Evolutionary conservation across 768 basidiomycete genomes (phyloP).

Genomic region (Boletus edulis): DNA sequence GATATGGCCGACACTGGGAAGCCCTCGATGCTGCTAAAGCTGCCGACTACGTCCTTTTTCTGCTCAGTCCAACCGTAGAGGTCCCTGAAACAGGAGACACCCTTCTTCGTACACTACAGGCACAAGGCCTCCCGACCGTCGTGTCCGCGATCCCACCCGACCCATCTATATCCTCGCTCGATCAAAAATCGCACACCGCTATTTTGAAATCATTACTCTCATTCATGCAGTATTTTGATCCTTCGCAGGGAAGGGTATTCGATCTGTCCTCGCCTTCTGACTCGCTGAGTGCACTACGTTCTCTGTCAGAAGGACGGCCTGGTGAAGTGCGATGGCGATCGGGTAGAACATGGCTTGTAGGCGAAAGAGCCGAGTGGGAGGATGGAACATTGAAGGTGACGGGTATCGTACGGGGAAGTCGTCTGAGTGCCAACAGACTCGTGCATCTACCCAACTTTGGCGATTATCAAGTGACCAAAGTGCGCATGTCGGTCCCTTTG

Average conservation of each 20-base stretch:
- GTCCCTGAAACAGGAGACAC: conserved; percentile 87
- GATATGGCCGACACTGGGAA: conserved; percentile 67
- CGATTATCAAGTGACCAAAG: conserved; percentile 84
- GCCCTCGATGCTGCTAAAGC: conserved; percentile 83
- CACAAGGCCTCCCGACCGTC: conserved; percentile 85
- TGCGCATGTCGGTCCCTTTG: conserved; percentile 30
- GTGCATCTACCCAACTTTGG: conserved; percentile 86
- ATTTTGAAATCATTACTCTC: conserved; percentile 88
- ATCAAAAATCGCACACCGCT: conserved; percentile 60
- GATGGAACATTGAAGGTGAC: conserved; percentile 71
- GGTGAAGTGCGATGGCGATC: conserved; percentile 80
- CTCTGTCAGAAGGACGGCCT: conserved; percentile 84
- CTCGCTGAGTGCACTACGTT: conserved; percentile 66
- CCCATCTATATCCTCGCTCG: conserved; percentile 41
- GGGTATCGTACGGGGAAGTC: conserved; percentile 78
- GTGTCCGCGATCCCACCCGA: conserved; percentile 69
- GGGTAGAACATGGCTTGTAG: conserved; percentile 73
- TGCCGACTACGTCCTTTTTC: conserved; percentile 87
- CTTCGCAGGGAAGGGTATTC: conserved; percentile 71
- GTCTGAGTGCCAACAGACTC: conserved; percentile 76
- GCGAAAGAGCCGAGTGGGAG: conserved; percentile 62
- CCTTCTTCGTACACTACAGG: conserved; percentile 81
- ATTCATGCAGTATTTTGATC: conserved; percentile 94
- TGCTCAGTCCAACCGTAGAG: conserved; percentile 78
- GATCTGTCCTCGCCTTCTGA: conserved; percentile 69